A percentile compares a stretch with the other conserved stretches of the same genome.
Evolutionary conservation across 257 asterid genomes (phyloP).

Genomic region (Solanum verrucosum): DNA sequence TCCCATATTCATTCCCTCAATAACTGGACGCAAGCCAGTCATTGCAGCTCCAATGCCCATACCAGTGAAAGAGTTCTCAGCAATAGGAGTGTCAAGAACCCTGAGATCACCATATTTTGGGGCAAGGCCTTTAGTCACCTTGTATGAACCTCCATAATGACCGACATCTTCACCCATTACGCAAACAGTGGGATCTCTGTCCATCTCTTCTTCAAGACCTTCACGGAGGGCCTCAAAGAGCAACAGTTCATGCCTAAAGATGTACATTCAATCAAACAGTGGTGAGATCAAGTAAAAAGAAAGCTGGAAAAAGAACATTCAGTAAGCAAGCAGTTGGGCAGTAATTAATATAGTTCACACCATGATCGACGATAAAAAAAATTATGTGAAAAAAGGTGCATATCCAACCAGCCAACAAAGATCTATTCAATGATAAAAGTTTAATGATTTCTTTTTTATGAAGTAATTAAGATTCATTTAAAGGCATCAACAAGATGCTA

Average conservation of each 20-base stretch:
- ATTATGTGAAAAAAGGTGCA: not conserved
- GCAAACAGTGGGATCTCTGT: conserved; percentile 66
- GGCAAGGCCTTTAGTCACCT: conserved; percentile 71
- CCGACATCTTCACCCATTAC: conserved; percentile 84
- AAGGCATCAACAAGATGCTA: not conserved
- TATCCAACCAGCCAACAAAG: not conserved
- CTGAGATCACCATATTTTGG: conserved; percentile 69
- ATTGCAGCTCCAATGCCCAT: conserved; percentile 87
- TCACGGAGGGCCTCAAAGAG: conserved; percentile 83
- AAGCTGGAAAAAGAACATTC: not conserved
- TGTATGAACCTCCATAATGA: conserved; percentile 85
- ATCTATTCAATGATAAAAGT: not conserved
- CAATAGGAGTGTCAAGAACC: conserved; percentile 87
- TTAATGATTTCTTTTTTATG: not conserved
- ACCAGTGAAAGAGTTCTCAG: conserved; percentile 86
- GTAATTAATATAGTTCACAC: not conserved
- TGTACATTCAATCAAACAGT: not conserved
- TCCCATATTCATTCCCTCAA: conserved; percentile 97
- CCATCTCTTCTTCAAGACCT: conserved; percentile 93
- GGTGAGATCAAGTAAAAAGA: not conserved
- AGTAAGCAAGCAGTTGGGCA: not conserved
- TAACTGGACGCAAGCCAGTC: conserved; percentile 71
- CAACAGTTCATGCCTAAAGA: conserved; percentile 66
- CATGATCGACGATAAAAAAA: not conserved
- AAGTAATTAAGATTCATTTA: not conserved